These are phyloP conservation scores for Penicillium lividum DNA, from an alignment of 495 filamentous ascomycete genomes.

Conservation along the genomic window DNA sequence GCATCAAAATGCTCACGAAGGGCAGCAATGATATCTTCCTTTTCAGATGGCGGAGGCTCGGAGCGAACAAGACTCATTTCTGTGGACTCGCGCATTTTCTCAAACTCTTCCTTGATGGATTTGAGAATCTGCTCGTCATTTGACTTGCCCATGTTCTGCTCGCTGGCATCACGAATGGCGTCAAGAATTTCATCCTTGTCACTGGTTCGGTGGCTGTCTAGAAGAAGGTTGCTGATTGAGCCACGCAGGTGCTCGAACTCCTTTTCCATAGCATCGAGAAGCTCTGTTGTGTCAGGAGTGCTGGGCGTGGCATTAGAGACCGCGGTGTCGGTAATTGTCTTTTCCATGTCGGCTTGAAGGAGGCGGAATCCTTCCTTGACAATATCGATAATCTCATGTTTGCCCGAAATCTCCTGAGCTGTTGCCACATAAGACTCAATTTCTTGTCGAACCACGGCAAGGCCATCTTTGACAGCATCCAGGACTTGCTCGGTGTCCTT, in stretches of 20 bases:
- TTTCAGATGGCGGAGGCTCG: constrained; percentile 25
- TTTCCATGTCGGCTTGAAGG: constrained; percentile 71
- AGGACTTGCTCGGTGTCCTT: constrained; percentile 79
- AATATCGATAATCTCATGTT: constrained; percentile 76
- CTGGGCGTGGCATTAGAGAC: constrained; percentile 33
- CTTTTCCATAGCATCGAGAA: constrained; percentile 70
- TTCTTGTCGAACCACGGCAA: constrained; percentile 75
- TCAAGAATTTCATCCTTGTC: constrained; percentile 64
- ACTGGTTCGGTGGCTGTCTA: constrained; percentile 55
- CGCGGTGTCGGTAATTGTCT: constrained; percentile 51
- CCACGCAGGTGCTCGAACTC: constrained; percentile 71
- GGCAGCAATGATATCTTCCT: constrained; percentile 64
- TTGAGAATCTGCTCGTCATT: constrained; percentile 34
- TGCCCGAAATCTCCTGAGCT: constrained; percentile 63
- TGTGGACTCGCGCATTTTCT: constrained; percentile 65
- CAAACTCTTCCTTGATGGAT: constrained; percentile 70
- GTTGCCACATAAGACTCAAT: constrained; percentile 79
- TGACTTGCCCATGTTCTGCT: constrained; percentile 22
- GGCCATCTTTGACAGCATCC: constrained; percentile 80
- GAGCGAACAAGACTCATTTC: constrained; percentile 41
- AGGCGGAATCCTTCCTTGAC: constrained; percentile 71
- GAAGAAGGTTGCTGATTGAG: constrained; percentile 66
- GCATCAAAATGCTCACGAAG: constrained; percentile 29
- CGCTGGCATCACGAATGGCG: constrained; percentile 52
- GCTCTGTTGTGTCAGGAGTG: constrained; percentile 52